These are phyloP conservation scores for Plasmodium vivax DNA, from an alignment of 169 alveolate species.

Conservation along the genomic window DNA sequence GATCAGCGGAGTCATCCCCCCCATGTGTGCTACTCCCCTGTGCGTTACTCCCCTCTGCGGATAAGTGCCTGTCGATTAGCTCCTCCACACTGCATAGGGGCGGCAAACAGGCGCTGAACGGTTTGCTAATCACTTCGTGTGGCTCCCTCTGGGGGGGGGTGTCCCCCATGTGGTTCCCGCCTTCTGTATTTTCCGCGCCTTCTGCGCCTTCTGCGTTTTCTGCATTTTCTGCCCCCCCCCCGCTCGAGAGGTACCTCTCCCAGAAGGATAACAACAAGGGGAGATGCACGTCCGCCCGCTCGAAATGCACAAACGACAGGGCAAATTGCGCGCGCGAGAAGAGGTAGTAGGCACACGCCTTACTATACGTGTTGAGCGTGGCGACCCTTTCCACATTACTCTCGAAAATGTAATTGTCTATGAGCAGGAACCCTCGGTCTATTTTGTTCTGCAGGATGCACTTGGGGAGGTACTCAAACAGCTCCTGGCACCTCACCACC, in stretches of 20 bases:
- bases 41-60: background rate
- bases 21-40: background rate
- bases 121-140: background rate
- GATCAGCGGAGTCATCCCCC: background rate
- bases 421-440: slow-evolving; percentile 42
- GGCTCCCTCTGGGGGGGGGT: background rate
- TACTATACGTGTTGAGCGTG: slow-evolving; percentile 19
- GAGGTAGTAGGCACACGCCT: slow-evolving; percentile 48
- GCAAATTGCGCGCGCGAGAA: slow-evolving; percentile 19
- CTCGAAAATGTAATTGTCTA: slow-evolving; percentile 24
- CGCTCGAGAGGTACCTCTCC: background rate
- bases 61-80: background rate
- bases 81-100: slow-evolving; percentile 6
- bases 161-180: no score
- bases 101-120: background rate
- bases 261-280: slow-evolving; percentile 37
- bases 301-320: slow-evolving; percentile 16
- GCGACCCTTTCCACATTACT: slow-evolving; percentile 2
- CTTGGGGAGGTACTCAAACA: slow-evolving; percentile 23
- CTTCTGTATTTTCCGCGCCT: no score
- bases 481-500: slow-evolving; percentile 18
- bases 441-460: slow-evolving; percentile 28
- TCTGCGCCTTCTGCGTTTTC: no score
- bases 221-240: background rate
- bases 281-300: slow-evolving; percentile 4